Evolutionary conservation across 192 early-diverging fungal genomes (phyloP).

Genomic region (Entomortierella parvispora): DNA sequence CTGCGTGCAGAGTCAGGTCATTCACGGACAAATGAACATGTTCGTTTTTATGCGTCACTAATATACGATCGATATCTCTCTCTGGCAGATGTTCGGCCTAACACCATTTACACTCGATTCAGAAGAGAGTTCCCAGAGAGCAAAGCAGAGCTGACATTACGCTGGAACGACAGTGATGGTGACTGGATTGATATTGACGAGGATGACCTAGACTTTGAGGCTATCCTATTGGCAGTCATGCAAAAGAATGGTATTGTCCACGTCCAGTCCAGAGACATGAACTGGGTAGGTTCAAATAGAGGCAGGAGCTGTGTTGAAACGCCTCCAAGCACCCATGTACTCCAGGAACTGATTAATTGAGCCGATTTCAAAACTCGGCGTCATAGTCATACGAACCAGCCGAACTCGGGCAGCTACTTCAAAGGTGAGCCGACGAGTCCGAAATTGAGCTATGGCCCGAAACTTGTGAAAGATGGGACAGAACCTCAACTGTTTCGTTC

Average conservation of each 20-base stretch:
- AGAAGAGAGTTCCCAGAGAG: constrained; percentile 31
- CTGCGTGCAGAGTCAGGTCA: background rate
- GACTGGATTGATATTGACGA: constrained; percentile 44
- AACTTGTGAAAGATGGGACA: too few species aligned
- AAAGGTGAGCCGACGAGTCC: too few species aligned
- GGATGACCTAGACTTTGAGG: constrained; percentile 32
- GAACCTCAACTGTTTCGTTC: too few species aligned
- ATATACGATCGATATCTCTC: background rate
- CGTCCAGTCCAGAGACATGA: constrained; percentile 29
- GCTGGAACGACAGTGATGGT: constrained; percentile 32
- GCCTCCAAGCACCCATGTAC: background rate
- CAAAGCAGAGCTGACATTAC: background rate
- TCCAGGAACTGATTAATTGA: background rate
- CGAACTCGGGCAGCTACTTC: too few species aligned
- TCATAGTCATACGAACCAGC: too few species aligned
- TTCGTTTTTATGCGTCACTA: background rate
- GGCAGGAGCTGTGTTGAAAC: too few species aligned
- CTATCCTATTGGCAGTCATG: constrained; percentile 3
- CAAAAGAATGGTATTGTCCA: constrained; percentile 15
- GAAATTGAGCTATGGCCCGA: too few species aligned
- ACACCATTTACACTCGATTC: constrained; percentile 25
- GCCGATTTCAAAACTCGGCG: too few species aligned
- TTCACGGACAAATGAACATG: background rate
- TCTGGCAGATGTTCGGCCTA: constrained; percentile 15
- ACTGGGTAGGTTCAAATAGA: constrained; percentile 14